Conservation (phyloP, 1,284 basidiomycete genomes). For the Chiua sp. region DNA sequence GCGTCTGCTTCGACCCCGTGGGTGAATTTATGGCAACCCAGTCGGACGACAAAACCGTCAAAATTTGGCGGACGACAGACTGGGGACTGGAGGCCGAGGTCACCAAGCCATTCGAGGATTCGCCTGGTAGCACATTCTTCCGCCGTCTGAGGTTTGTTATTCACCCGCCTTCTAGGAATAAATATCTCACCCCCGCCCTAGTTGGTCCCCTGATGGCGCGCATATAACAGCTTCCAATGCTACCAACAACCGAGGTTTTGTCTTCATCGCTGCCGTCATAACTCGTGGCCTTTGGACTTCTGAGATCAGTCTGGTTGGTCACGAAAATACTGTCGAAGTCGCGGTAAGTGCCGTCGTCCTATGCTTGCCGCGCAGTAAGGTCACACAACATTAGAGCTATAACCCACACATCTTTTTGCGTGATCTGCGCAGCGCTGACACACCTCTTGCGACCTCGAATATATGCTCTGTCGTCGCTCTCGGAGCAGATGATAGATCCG, state of each 20-base stretch:
- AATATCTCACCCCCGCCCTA: conserved; percentile 39
- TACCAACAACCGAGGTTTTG: conserved; percentile 93
- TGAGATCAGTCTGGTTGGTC: conserved; percentile 93
- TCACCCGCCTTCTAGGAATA: conserved; percentile 1
- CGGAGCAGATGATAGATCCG: conserved; percentile 87
- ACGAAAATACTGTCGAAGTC: conserved; percentile 98
- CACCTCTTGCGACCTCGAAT: conserved; percentile 73
- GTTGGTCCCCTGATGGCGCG: conserved; percentile 99
- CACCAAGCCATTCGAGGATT: conserved; percentile 90
- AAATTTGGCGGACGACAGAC: conserved; percentile 95
- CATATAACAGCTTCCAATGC: conserved; percentile 98
- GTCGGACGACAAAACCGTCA: conserved; percentile 95
- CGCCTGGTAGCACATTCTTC: conserved; percentile 96
- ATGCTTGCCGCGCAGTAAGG: conserved; percentile 13
- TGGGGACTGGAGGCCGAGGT: conserved; percentile 90
- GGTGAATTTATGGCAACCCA: conserved; percentile 97
- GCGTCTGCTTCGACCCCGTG: conserved; percentile 98
- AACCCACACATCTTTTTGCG: conserved; percentile 93
- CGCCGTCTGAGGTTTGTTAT: conserved; percentile 77
- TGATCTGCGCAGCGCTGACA: conserved; percentile 73
- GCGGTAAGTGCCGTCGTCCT: conserved; percentile 60
- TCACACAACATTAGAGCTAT: conserved; percentile 65
- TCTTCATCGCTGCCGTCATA: conserved; percentile 97
- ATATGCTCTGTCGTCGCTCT: conserved; percentile 89
- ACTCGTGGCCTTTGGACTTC: conserved; percentile 87